Conservation (phyloP, 768 basidiomycete species). For the Phylloporus sp. region DNA sequence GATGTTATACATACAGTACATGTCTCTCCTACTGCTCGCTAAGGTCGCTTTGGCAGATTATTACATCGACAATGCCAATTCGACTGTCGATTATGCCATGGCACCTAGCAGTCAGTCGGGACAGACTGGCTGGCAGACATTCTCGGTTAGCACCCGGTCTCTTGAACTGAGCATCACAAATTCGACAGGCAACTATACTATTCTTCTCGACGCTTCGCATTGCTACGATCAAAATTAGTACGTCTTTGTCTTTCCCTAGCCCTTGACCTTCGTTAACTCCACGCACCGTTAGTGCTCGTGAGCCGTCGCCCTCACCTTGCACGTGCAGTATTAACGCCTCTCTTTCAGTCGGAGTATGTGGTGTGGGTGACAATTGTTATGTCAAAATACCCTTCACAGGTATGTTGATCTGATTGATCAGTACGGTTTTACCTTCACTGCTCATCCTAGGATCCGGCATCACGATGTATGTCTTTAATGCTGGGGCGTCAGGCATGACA, state of each 20-base stretch:
- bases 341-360: conserved; percentile 15
- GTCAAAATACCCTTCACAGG: conserved; percentile 22
- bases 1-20: conserved; percentile 6
- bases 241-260: background rate
- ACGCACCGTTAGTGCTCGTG: conserved; percentile 14
- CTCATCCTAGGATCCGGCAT: conserved; percentile 21
- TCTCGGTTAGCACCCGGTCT: background rate
- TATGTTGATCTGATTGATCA: background rate
- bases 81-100: conserved; percentile 18
- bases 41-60: conserved; percentile 19
- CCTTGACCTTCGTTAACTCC: background rate
- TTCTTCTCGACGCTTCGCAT: conserved; percentile 14
- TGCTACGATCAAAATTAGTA: conserved; percentile 28
- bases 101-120: conserved; percentile 10
- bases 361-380: conserved; percentile 9
- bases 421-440: background rate
- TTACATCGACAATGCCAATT: conserved; percentile 21
- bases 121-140: conserved; percentile 8
- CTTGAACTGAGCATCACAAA: conserved; percentile 10
- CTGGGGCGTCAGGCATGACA: conserved; percentile 17
- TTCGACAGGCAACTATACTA: conserved; percentile 16
- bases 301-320: background rate
- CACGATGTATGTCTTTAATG: conserved; percentile 24
- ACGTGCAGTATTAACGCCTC: background rate
- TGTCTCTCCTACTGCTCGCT: conserved; percentile 10